These are phyloP conservation scores for Urtica urens DNA, from an alignment of 306 rosid genomes.

Conservation along the genomic window DNA sequence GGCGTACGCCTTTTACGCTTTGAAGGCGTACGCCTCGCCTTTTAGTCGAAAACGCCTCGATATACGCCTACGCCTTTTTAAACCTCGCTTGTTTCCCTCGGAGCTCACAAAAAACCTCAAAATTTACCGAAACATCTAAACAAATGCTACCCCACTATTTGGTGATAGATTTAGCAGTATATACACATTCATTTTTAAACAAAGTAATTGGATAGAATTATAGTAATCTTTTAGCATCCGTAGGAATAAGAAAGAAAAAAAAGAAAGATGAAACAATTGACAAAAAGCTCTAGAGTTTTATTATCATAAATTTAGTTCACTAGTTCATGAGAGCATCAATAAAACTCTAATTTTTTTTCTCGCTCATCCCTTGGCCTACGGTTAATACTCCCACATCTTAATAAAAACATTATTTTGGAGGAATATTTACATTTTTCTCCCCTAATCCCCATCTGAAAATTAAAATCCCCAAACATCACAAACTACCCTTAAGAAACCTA, in stretches of 20 bases:
- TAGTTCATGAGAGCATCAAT: not conserved
- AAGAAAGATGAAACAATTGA: not conserved
- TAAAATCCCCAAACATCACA: conserved; percentile 14
- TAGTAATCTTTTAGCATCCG: too few relatives aligned
- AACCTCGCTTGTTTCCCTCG: too few relatives aligned
- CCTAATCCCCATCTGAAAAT: not conserved
- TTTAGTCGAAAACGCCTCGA: too few relatives aligned
- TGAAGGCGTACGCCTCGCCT: too few relatives aligned
- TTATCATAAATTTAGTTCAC: not conserved
- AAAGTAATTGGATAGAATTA: too few relatives aligned
- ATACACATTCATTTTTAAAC: too few relatives aligned
- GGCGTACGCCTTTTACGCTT: too few relatives aligned
- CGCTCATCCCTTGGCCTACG: not conserved
- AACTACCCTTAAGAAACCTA: conserved; percentile 50
- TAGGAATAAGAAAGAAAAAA: not conserved
- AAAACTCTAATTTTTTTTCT: not conserved
- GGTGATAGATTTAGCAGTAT: too few relatives aligned
- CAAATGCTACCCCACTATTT: too few relatives aligned
- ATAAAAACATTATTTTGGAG: not conserved
- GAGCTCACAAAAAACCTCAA: too few relatives aligned
- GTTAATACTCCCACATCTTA: not conserved
- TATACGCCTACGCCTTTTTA: too few relatives aligned
- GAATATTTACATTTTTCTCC: not conserved
- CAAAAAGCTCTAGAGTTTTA: not conserved
- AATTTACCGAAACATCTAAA: too few relatives aligned